Evolutionary conservation across 2,329 filamentous ascomycete genomes (phyloP).

Genomic region (Diaporthe velutina): DNA sequence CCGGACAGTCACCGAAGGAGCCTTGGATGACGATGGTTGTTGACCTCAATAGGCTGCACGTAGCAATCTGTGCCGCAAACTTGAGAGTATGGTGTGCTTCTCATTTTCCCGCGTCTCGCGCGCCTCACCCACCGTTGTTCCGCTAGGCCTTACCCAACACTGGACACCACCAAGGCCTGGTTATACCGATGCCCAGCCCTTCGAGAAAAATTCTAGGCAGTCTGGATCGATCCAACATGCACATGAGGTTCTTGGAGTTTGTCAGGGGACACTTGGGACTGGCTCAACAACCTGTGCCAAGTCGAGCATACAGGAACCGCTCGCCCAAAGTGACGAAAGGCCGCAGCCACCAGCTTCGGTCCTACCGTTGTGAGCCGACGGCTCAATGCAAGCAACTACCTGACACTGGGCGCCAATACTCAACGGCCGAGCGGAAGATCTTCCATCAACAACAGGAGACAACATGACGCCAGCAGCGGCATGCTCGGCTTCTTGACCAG

Average conservation of each 20-base stretch:
- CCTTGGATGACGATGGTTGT: background rate
- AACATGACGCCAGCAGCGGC: background rate
- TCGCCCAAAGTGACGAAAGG: conserved; percentile 30
- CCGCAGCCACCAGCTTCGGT: conserved; percentile 26
- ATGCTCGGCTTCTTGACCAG: conserved; percentile 11
- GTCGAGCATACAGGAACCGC: conserved; percentile 17
- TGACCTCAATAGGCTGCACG: conserved; percentile 1
- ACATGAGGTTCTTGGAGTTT: conserved; percentile 15
- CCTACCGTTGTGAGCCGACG: conserved; percentile 26
- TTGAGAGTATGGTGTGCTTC: background rate
- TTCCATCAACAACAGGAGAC: background rate
- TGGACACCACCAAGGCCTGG: background rate
- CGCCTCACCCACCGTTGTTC: background rate
- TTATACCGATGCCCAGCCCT: conserved; percentile 22
- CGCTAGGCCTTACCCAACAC: background rate
- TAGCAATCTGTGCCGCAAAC: background rate
- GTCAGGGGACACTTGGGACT: conserved; percentile 23
- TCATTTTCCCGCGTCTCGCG: conserved; percentile 28
- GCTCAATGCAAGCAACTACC: conserved; percentile 27
- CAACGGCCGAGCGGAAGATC: conserved; percentile 10
- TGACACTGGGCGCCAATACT: conserved; percentile 19
- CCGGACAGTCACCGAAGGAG: conserved; percentile 2
- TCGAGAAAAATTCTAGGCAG: conserved; percentile 28
- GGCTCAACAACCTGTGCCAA: conserved; percentile 28
- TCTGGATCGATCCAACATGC: conserved; percentile 29